These are phyloP conservation scores for Globisporangium cystogenes DNA, from an alignment of 352 stramenopile species.

Conservation along the genomic window DNA sequence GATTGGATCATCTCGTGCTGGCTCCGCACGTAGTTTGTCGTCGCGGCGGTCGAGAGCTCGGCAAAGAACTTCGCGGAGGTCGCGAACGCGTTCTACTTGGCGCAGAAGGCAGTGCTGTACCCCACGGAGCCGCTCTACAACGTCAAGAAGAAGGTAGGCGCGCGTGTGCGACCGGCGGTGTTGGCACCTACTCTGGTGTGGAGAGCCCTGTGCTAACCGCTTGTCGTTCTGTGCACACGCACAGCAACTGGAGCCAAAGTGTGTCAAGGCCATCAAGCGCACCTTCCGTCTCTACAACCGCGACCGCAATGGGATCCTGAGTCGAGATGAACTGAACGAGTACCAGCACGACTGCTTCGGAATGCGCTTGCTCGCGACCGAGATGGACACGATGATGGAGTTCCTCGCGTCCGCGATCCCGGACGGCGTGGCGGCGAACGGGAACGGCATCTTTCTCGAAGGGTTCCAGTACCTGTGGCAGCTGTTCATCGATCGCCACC, in stretches of 20 bases:
- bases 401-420: conserved; percentile 64
- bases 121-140: conserved; percentile 86
- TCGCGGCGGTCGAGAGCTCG: conserved; percentile 81
- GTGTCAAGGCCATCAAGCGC: conserved; percentile 81
- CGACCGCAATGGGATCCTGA: conserved; percentile 76
- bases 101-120: conserved; percentile 88
- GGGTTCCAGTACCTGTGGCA: conserved; percentile 85
- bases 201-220: neutral
- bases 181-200: neutral
- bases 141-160: conserved; percentile 66
- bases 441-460: conserved; percentile 61
- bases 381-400: conserved; percentile 87
- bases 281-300: conserved; percentile 84
- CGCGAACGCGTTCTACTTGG: conserved; percentile 83
- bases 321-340: conserved; percentile 82
- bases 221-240: neutral
- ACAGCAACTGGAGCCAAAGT: conserved; percentile 79
- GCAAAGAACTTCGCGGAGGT: conserved; percentile 87
- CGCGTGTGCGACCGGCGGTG: neutral
- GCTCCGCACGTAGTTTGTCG: conserved; percentile 58
- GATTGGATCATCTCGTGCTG: neutral
- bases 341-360: conserved; percentile 88
- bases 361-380: conserved; percentile 64
- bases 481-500: conserved; percentile 86
- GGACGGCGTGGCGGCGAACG: conserved; percentile 58